These are phyloP conservation scores for Kwoniella botswanensis DNA, from an alignment of 768 basidiomycete species.

Conservation along the genomic window DNA sequence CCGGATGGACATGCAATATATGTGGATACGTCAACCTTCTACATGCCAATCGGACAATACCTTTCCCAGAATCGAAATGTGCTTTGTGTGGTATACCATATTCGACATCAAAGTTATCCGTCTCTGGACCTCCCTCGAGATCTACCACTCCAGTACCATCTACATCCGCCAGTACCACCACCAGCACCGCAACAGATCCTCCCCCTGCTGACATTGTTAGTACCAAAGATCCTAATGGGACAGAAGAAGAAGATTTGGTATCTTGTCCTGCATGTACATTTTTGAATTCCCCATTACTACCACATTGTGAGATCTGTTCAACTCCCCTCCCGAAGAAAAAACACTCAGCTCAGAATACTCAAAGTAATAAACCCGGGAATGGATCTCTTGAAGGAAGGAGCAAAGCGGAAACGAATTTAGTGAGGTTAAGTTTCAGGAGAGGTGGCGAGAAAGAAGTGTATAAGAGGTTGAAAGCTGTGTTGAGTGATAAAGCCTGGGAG, in stretches of 20 bases:
- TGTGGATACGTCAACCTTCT: slow-evolving; percentile 83
- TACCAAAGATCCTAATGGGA: neutral
- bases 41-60: slow-evolving; percentile 57
- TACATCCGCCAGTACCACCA: slow-evolving; percentile 5
- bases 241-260: slow-evolving; percentile 58
- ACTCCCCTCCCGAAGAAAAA: slow-evolving; percentile 64
- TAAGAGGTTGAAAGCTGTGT: slow-evolving; percentile 70
- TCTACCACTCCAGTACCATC: slow-evolving; percentile 29
- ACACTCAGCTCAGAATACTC: neutral
- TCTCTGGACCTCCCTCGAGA: slow-evolving; percentile 24
- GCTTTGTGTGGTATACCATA: slow-evolving; percentile 75
- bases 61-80: slow-evolving; percentile 60
- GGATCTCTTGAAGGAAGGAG: neutral
- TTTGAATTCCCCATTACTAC: slow-evolving; percentile 77
- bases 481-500: slow-evolving; percentile 79
- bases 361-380: neutral
- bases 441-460: slow-evolving; percentile 89
- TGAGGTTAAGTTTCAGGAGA: slow-evolving; percentile 87
- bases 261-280: slow-evolving; percentile 90
- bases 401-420: slow-evolving; percentile 53
- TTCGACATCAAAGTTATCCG: slow-evolving; percentile 14
- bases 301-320: slow-evolving; percentile 82
- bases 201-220: neutral
- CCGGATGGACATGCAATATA: slow-evolving; percentile 70
- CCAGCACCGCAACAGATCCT: neutral